phyloP scores from a whole-genome alignment of 2,329 filamentous ascomycete species.

The Paramyrothecium roridum region DNA sequence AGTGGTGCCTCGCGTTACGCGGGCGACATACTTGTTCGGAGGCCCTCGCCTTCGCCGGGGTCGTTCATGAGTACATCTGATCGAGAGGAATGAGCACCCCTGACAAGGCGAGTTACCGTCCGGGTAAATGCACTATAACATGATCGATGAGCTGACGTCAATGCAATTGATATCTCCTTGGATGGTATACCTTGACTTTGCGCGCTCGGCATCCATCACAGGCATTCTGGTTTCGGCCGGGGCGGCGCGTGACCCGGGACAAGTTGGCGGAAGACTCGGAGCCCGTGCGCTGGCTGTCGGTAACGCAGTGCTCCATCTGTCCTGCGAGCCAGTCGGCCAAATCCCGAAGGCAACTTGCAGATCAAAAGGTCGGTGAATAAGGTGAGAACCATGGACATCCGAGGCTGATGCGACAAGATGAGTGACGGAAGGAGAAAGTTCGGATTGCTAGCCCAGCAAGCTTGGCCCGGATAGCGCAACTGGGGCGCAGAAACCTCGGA shows the following conservation, averaged over 20 bases:
- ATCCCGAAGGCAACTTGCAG: too few relatives aligned
- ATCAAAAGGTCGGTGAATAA: background rate
- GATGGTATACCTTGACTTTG: slow-evolving; percentile 13
- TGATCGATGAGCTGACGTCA: background rate
- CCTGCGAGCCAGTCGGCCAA: background rate
- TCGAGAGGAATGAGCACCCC: slow-evolving; percentile 13
- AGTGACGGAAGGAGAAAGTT: background rate
- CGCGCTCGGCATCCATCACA: slow-evolving; percentile 18
- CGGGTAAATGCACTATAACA: slow-evolving; percentile 13
- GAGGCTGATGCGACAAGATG: background rate
- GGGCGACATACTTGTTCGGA: slow-evolving; percentile 11
- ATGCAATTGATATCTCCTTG: background rate
- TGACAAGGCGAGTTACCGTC: slow-evolving; percentile 5
- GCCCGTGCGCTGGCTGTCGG: background rate
- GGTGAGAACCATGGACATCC: background rate
- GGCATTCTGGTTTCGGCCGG: slow-evolving; percentile 14
- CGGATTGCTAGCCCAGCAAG: background rate
- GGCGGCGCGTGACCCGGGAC: slow-evolving; percentile 1
- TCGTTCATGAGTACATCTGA: slow-evolving; percentile 13
- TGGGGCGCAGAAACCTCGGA: slow-evolving; percentile 18
- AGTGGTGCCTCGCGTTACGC: background rate
- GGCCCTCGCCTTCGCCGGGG: slow-evolving; percentile 18
- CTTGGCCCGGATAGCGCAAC: background rate
- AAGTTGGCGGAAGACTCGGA: background rate
- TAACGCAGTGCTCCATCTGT: background rate